A percentile compares a stretch with the other conserved stretches of the same genome.
phyloP scores from a whole-genome alignment of 2,329 filamentous ascomycete species.

The Harringtonia aguacate region DNA sequence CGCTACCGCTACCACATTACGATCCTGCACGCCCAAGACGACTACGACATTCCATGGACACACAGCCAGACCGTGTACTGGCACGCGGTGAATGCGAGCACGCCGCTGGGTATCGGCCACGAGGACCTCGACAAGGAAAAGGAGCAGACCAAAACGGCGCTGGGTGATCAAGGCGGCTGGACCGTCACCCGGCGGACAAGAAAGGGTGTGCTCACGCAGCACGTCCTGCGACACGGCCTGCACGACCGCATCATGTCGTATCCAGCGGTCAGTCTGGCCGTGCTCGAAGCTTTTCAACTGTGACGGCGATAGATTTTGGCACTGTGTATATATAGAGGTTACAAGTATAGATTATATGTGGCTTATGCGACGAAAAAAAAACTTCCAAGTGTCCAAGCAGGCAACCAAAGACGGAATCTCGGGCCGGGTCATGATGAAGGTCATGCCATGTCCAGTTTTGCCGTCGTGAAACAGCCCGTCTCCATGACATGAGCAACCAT shows the following conservation, averaged over 20 bases:
- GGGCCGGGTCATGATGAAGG: no score
- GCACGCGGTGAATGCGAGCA: conserved; percentile 41
- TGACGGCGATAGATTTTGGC: no score
- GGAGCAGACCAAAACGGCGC: conserved; percentile 20
- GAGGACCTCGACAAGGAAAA: conserved; percentile 36
- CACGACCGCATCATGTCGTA: conserved; percentile 50
- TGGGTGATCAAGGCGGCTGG: conserved; percentile 36
- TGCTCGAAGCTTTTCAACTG: conserved; percentile 32
- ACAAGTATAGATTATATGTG: no score
- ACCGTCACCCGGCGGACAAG: conserved; percentile 33
- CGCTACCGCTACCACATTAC: conserved; percentile 29
- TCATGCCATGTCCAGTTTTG: no score
- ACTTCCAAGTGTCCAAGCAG: no score
- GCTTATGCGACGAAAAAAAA: no score
- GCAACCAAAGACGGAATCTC: no score
- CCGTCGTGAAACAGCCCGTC: no score
- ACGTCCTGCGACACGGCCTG: conserved; percentile 43
- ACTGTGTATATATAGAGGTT: no score
- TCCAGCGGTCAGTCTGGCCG: conserved; percentile 39
- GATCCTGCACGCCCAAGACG: conserved; percentile 40
- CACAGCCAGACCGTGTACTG: conserved; percentile 41
- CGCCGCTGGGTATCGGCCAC: conserved; percentile 22
- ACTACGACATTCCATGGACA: conserved; percentile 37
- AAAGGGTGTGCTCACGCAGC: conserved; percentile 38
- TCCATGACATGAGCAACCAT: no score